These are phyloP conservation scores for Pythium biforme DNA, from an alignment of 352 stramenopile genomes.

Conservation along the genomic window DNA sequence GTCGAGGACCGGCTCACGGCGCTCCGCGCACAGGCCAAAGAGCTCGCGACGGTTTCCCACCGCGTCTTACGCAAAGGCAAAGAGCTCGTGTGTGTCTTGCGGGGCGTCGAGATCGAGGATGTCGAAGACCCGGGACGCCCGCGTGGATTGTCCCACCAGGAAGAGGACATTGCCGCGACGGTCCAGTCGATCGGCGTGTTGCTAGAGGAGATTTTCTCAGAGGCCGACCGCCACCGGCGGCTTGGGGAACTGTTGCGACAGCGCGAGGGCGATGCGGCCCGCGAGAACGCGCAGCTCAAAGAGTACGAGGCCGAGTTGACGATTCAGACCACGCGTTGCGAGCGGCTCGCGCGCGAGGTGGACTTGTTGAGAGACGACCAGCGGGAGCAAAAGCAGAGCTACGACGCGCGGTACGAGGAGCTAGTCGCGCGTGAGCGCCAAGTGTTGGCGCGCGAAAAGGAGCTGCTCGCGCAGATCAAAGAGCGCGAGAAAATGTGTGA, in stretches of 20 bases:
- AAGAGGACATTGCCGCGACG: constrained; percentile 36
- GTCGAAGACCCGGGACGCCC: not conserved
- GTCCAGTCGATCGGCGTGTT: constrained; percentile 51
- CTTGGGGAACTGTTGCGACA: constrained; percentile 36
- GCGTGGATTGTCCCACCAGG: constrained; percentile 17
- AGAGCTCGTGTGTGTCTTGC: not conserved
- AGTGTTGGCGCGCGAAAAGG: constrained; percentile 11
- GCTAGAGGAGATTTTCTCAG: constrained; percentile 52
- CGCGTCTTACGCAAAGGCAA: not conserved
- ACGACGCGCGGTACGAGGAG: constrained; percentile 13
- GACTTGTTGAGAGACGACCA: not conserved
- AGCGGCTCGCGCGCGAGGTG: constrained; percentile 10
- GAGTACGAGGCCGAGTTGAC: constrained; percentile 14
- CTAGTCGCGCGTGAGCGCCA: constrained; percentile 17
- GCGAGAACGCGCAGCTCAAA: constrained; percentile 9
- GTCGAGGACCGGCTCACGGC: not conserved
- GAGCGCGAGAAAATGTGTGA: constrained; percentile 19
- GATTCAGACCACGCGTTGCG: constrained; percentile 5
- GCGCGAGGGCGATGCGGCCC: constrained; percentile 24
- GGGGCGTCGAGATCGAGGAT: not conserved
- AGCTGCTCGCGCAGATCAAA: constrained; percentile 6
- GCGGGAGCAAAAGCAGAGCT: not conserved
- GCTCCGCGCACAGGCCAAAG: not conserved
- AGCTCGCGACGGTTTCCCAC: not conserved
- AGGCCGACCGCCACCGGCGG: constrained; percentile 48